Evolutionary conservation across 345 rosid species (phyloP).

Genomic region (Sonneratia caseolaris): DNA sequence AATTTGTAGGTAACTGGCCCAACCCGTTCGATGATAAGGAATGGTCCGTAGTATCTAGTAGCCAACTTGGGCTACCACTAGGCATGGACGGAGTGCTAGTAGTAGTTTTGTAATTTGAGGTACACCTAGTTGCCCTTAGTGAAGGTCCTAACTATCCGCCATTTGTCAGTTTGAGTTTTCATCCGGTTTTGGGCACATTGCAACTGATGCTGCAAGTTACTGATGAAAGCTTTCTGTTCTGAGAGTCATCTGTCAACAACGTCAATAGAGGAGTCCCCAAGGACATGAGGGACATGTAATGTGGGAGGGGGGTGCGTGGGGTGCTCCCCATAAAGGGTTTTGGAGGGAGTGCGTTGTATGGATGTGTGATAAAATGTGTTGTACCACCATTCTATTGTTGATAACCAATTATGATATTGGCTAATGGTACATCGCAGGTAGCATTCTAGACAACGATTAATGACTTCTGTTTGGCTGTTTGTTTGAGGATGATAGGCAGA

Average conservation of each 20-base stretch:
- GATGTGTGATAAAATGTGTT: background rate
- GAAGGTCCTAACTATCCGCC: background rate
- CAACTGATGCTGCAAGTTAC: background rate
- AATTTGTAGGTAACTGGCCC: background rate
- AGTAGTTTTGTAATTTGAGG: background rate
- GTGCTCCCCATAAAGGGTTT: too few species aligned
- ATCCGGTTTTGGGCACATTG: background rate
- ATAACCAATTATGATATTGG: background rate
- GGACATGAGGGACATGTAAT: background rate
- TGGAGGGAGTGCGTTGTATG: background rate
- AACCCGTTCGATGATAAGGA: background rate
- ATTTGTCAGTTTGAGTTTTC: background rate
- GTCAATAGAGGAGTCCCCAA: background rate
- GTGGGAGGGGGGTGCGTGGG: background rate
- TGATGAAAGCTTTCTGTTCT: too few species aligned
- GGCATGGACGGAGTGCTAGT: background rate
- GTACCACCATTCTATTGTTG: too few species aligned
- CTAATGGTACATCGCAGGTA: background rate
- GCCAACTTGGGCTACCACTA: background rate
- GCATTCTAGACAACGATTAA: background rate
- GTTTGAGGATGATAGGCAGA: background rate
- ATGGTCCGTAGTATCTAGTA: conserved; percentile 5
- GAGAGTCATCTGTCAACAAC: background rate
- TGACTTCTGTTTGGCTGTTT: background rate
- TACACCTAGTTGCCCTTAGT: conserved; percentile 1